Percentiles rank a stretch among this genome's conserved stretches.
phyloP scores from a whole-genome alignment of 768 basidiomycete species.

The Termitomyces bulborhizus region DNA sequence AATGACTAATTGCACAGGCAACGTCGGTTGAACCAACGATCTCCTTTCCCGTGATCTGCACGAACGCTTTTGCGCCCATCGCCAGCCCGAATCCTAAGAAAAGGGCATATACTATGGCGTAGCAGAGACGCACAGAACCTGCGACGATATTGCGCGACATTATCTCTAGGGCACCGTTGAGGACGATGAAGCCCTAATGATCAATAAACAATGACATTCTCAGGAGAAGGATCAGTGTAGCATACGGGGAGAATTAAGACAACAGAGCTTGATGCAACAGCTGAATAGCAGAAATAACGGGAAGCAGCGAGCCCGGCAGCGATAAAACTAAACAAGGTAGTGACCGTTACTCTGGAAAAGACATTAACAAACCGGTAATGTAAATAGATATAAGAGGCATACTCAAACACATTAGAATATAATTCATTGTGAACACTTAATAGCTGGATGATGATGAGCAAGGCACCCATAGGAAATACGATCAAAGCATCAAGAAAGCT shows the following conservation, averaged over 20 bases:
- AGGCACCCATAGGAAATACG: slow-evolving; percentile 67
- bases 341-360: slow-evolving; percentile 61
- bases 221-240: neutral
- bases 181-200: slow-evolving; percentile 54
- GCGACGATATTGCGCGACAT: slow-evolving; percentile 77
- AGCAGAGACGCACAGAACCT: slow-evolving; percentile 80
- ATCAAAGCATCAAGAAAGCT: slow-evolving; percentile 73
- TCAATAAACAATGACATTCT: slow-evolving; percentile 10
- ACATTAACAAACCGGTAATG: neutral
- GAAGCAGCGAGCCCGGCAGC: slow-evolving; percentile 69
- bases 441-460: slow-evolving; percentile 69
- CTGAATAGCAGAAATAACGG: slow-evolving; percentile 72
- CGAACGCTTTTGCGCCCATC: slow-evolving; percentile 28
- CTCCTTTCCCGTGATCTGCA: neutral
- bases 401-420: slow-evolving; percentile 78
- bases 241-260: slow-evolving; percentile 75
- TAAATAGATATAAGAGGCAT: slow-evolving; percentile 14
- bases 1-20: slow-evolving; percentile 51
- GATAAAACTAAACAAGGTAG: slow-evolving; percentile 74
- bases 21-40: slow-evolving; percentile 16
- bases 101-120: slow-evolving; percentile 72
- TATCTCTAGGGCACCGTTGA: slow-evolving; percentile 71
- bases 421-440: slow-evolving; percentile 70
- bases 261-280: slow-evolving; percentile 69
- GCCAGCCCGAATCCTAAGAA: slow-evolving; percentile 79